phyloP scores from a whole-genome alignment of 2,329 filamentous ascomycete genomes.

The Podosphaera aphanis region DNA sequence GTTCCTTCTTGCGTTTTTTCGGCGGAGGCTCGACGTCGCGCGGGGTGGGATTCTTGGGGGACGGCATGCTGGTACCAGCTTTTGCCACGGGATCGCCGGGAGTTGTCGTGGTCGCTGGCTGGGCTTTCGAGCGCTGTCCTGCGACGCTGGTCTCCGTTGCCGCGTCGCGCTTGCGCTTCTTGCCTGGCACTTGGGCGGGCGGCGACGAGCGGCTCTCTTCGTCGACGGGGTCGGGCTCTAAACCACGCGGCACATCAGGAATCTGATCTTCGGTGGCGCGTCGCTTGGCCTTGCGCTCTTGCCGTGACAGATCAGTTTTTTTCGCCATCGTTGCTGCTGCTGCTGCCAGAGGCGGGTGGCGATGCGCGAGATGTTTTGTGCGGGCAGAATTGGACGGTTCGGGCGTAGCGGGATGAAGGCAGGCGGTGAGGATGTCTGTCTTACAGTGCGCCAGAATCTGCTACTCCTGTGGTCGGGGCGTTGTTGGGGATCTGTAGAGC shows the following conservation, averaged over 20 bases:
- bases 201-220: conserved; percentile 6
- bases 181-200: conserved; percentile 2
- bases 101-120: too few relatives aligned
- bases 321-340: conserved; percentile 11
- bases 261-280: conserved; percentile 16
- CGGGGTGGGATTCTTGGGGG: conserved; percentile 4
- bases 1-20: conserved; percentile 18
- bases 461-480: too few relatives aligned
- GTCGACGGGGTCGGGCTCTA: neutral
- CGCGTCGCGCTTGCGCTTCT: conserved; percentile 9
- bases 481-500: too few relatives aligned
- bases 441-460: too few relatives aligned
- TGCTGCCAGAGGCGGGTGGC: too few relatives aligned
- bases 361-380: too few relatives aligned
- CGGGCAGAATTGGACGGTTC: too few relatives aligned
- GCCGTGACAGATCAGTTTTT: conserved; percentile 11
- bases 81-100: too few relatives aligned
- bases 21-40: conserved; percentile 5
- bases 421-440: too few relatives aligned
- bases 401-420: too few relatives aligned
- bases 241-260: conserved; percentile 13
- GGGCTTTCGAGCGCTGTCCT: conserved; percentile 6
- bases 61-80: neutral
- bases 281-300: conserved; percentile 16
- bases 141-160: conserved; percentile 2